phyloP scores from a whole-genome alignment of 441 rosid species.

The Erodium moschatum region DNA sequence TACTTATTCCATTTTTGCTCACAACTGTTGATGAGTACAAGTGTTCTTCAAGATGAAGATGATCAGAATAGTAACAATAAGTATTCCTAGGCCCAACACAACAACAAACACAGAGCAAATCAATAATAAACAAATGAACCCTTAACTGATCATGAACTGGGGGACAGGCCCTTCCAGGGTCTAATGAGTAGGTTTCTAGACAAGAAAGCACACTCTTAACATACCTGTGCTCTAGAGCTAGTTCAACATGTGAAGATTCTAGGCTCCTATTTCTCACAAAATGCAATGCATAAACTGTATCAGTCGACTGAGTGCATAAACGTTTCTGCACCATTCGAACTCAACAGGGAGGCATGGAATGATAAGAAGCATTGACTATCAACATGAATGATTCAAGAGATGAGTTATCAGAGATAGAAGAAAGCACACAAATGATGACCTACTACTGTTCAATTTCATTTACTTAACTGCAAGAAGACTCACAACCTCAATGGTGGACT shows the following conservation, averaged over 20 bases:
- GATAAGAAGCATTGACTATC: background rate
- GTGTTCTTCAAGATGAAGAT: background rate
- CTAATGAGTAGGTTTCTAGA: background rate
- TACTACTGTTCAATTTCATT: background rate
- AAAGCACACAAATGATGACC: background rate
- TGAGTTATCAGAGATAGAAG: background rate
- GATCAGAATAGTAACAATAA: background rate
- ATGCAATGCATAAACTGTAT: background rate
- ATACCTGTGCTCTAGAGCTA: background rate
- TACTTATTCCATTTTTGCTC: background rate
- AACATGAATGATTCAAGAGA: background rate
- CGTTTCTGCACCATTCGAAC: background rate
- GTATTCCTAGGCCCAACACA: background rate
- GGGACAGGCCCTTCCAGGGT: background rate
- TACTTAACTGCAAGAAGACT: background rate
- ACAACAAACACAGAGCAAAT: slow-evolving; percentile 1
- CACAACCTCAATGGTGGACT: background rate
- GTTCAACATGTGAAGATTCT: background rate
- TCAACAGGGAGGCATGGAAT: background rate
- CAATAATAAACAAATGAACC: background rate
- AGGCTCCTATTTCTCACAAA: background rate
- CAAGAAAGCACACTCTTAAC: background rate
- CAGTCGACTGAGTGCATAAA: background rate
- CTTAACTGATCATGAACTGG: background rate
- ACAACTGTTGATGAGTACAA: background rate